A percentile compares a stretch with the other conserved stretches of the same genome.
Evolutionary conservation across 2,329 filamentous ascomycete species (phyloP).

Genomic region (Claviceps humidiphila): DNA sequence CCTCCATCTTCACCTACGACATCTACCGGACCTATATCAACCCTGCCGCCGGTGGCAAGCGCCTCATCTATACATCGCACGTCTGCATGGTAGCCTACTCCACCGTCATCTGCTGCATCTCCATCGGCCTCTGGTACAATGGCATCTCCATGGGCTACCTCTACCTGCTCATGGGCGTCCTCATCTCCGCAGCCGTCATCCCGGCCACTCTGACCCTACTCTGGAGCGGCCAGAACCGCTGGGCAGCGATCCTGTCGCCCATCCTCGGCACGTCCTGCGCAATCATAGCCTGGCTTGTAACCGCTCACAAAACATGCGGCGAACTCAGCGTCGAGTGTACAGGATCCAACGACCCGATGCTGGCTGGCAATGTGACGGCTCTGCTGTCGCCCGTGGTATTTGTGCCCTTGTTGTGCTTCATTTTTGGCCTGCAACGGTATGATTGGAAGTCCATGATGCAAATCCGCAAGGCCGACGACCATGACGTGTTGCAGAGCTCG

Average conservation of each 20-base stretch:
- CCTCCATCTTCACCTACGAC: slow-evolving; percentile 77
- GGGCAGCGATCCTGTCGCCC: slow-evolving; percentile 55
- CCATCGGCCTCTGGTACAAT: slow-evolving; percentile 59
- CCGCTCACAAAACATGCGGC: slow-evolving; percentile 55
- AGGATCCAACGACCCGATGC: slow-evolving; percentile 73
- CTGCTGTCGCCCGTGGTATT: slow-evolving; percentile 65
- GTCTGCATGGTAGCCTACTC: slow-evolving; percentile 58
- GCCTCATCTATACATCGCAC: slow-evolving; percentile 70
- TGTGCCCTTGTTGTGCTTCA: slow-evolving; percentile 60
- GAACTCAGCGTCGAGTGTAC: slow-evolving; percentile 59
- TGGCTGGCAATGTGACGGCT: slow-evolving; percentile 74
- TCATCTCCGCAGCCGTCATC: slow-evolving; percentile 75
- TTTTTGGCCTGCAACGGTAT: slow-evolving; percentile 52
- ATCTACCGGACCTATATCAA: slow-evolving; percentile 81
- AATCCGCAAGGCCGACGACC: slow-evolving; percentile 69
- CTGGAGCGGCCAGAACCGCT: slow-evolving; percentile 67
- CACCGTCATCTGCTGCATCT: slow-evolving; percentile 63
- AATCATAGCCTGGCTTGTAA: slow-evolving; percentile 64
- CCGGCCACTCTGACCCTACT: slow-evolving; percentile 69
- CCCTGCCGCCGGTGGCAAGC: slow-evolving; percentile 58
- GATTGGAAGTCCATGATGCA: slow-evolving; percentile 74
- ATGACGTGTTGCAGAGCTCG: slow-evolving; percentile 50
- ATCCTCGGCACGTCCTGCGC: slow-evolving; percentile 53
- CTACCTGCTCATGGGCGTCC: slow-evolving; percentile 82
- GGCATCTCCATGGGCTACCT: slow-evolving; percentile 80